Evolutionary conservation across 2,329 filamentous ascomycete species (phyloP).

Genomic region (Trichoderma sp.): DNA sequence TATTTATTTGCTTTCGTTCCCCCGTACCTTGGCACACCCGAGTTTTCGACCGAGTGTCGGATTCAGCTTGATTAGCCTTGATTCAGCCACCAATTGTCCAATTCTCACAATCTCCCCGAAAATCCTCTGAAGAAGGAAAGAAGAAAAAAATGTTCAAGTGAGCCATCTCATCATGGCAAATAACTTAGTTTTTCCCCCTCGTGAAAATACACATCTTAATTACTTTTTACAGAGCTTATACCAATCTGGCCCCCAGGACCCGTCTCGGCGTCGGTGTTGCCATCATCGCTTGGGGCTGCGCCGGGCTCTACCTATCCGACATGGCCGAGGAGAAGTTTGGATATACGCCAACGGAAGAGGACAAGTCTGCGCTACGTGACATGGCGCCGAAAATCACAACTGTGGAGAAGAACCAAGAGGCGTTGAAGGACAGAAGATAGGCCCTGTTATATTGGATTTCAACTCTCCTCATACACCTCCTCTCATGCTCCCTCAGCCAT

Average conservation of each 20-base stretch:
- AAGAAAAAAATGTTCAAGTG: slow-evolving; percentile 22
- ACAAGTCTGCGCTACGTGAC: slow-evolving; percentile 66
- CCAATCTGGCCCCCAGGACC: slow-evolving; percentile 68
- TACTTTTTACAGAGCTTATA: slow-evolving; percentile 61
- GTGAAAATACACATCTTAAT: neutral
- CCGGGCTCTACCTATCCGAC: slow-evolving; percentile 74
- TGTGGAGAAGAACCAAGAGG: slow-evolving; percentile 48
- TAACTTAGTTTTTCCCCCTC: neutral
- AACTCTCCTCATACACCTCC: neutral
- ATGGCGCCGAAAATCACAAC: slow-evolving; percentile 63
- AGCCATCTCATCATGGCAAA: neutral
- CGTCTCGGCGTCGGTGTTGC: slow-evolving; percentile 72
- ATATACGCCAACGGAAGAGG: slow-evolving; percentile 70
- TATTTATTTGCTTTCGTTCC: neutral
- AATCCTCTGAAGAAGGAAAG: neutral
- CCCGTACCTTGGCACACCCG: neutral
- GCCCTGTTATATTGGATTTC: neutral
- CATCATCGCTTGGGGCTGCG: slow-evolving; percentile 73
- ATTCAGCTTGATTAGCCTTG: neutral
- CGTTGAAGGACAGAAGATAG: neutral
- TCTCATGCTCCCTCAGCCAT: neutral
- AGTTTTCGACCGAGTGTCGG: neutral
- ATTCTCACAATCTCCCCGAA: neutral
- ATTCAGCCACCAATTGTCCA: neutral
- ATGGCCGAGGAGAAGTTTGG: slow-evolving; percentile 72